These are phyloP conservation scores for Inga leiocalycina DNA, from an alignment of 306 rosid species.

Conservation along the genomic window DNA sequence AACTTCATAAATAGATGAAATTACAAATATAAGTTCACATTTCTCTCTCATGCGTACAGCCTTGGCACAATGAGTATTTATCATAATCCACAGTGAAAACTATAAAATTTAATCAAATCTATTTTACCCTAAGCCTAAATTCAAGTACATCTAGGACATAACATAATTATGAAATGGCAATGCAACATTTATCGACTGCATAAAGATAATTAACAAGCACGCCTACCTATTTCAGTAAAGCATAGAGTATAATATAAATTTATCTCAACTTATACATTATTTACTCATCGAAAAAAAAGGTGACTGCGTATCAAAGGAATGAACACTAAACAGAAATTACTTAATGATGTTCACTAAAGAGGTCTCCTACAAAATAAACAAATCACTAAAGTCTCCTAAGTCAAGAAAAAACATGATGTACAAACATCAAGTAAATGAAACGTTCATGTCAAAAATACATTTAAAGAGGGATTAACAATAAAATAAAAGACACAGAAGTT, in stretches of 20 bases:
- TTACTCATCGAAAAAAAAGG: conserved; percentile 21
- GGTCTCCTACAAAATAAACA: conserved; percentile 22
- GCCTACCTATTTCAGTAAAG: conserved; percentile 24
- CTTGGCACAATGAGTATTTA: not conserved
- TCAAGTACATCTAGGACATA: conserved; percentile 19
- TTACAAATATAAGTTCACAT: conserved; percentile 2
- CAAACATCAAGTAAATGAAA: conserved; percentile 27
- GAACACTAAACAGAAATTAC: conserved; percentile 23
- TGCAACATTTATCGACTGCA: not conserved
- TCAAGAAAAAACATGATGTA: conserved; percentile 14
- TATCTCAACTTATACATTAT: conserved; percentile 23
- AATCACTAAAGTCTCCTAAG: conserved; percentile 2
- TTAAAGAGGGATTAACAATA: conserved; percentile 22
- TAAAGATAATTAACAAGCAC: conserved; percentile 18
- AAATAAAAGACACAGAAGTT: conserved; percentile 28
- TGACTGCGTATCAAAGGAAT: conserved; percentile 15
- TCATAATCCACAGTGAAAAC: conserved; percentile 13
- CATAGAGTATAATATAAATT: conserved; percentile 24
- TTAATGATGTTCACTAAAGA: not conserved
- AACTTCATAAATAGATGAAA: not conserved
- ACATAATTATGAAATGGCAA: conserved; percentile 8
- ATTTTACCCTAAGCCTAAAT: not conserved
- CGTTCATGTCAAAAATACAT: not conserved
- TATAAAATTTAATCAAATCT: not conserved
- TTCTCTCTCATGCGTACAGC: not conserved